phyloP scores from a whole-genome alignment of 345 rosid genomes.

The Microthlaspi erraticum region DNA sequence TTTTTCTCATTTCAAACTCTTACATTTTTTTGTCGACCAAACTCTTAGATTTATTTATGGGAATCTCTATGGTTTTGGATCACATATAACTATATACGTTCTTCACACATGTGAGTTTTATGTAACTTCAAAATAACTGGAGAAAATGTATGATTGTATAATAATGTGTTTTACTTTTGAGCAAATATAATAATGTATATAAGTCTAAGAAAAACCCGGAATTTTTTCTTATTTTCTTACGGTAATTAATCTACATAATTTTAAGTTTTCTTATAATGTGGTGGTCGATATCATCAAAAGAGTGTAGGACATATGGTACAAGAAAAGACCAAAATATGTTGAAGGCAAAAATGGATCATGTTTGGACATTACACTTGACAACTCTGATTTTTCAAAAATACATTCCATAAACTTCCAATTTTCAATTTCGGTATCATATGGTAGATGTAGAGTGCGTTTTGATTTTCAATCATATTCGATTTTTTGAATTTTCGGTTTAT shows the following conservation, averaged over 20 bases:
- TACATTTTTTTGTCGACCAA: neutral
- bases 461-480: constrained; percentile 3
- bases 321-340: constrained; percentile 28
- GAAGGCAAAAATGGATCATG: constrained; percentile 29
- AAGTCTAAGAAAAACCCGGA: too few relatives aligned
- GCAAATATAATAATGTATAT: too few relatives aligned
- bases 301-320: constrained; percentile 29
- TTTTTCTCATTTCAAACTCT: constrained; percentile 10
- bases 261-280: neutral
- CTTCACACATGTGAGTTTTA: constrained; percentile 7
- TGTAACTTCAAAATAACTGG: neutral
- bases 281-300: constrained; percentile 33
- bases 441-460: constrained; percentile 16
- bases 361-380: constrained; percentile 17
- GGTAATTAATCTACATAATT: neutral
- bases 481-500: constrained; percentile 13
- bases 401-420: neutral
- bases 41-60: neutral
- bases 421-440: constrained; percentile 27
- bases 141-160: neutral
- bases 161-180: too few relatives aligned
- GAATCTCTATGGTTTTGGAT: constrained; percentile 5
- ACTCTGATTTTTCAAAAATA: neutral
- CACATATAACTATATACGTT: neutral
- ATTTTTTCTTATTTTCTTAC: too few relatives aligned